Evolutionary conservation across 768 basidiomycete genomes (phyloP).

Genomic region (Amanita molliuscula): DNA sequence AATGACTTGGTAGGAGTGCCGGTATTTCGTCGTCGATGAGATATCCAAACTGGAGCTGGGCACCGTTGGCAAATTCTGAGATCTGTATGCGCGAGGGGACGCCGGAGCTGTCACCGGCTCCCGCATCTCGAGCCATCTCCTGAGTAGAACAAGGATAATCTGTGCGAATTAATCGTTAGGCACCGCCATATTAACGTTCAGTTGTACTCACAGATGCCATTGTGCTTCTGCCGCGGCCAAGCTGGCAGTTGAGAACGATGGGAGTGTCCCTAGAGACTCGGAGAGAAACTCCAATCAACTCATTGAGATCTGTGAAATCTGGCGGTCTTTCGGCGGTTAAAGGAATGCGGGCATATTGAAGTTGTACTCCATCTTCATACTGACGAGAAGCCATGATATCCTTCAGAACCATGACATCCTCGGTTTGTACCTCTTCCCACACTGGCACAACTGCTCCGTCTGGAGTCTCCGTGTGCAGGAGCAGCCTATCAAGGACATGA

Average conservation of each 20-base stretch:
- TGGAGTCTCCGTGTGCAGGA: constrained; percentile 82
- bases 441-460: constrained; percentile 87
- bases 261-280: constrained; percentile 61
- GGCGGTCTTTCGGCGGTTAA: constrained; percentile 85
- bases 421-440: constrained; percentile 80
- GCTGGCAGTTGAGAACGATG: constrained; percentile 92
- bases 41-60: constrained; percentile 28
- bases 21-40: constrained; percentile 18
- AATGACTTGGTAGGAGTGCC: constrained; percentile 77
- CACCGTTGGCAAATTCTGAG: constrained; percentile 33
- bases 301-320: constrained; percentile 63
- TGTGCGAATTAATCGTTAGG: constrained; percentile 14
- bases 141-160: constrained; percentile 76
- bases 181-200: not conserved
- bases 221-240: constrained; percentile 88
- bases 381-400: constrained; percentile 72
- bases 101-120: constrained; percentile 26
- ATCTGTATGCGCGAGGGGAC: constrained; percentile 17
- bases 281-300: constrained; percentile 72
- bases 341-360: constrained; percentile 79
- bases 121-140: constrained; percentile 63
- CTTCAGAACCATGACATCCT: constrained; percentile 71
- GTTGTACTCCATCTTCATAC: constrained; percentile 38
- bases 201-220: constrained; percentile 59
- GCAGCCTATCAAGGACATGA: constrained; percentile 34